Evolutionary conservation across 768 basidiomycete genomes (phyloP), one percentile per base, ranked within the genome.

Genomic region (Macrolepiota albuminosa): DNA sequence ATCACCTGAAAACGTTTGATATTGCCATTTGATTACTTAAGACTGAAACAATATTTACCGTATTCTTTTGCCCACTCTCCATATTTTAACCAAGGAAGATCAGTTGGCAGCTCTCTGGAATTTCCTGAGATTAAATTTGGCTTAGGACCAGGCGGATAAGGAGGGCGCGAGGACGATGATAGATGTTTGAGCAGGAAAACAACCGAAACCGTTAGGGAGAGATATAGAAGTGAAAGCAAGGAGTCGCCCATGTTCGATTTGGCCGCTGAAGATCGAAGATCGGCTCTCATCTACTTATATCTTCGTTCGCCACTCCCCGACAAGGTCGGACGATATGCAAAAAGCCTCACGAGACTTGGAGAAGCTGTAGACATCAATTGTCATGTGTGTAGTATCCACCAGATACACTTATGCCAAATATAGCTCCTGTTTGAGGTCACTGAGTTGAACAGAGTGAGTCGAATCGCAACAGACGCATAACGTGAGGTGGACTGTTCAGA

Each of bases 31-130:
- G 42, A 9, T n/a, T n/a, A 2, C 21, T 4, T 6, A 16, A 39
- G 24, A 11, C 18, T 24, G 2, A 26, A 46, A 24, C 3, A 14
- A 7, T 31, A 11, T 6, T 49, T 47, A 40, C 56, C 56, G 14
- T 57, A 57, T 39, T 57, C 34, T 21, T 57, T 57, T 7, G 56
- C 56, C 56, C 56, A 57, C 11, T 57, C 56, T 0, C 36, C n/a
- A 18, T 48, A 49, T n/a, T 11, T 57, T 7, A 57, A 21, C 56
- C 47, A 57, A 39, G 56, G 47, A 49, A 49, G 26, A 18, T 5
- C 26, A 4, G 26, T 39, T 2, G 56, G 56, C 3, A 57, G 36
- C 7, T 57, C 34, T 29, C 46, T 24, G 10, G 34, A 14, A n/a
- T 57, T 57, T 6, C 56, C 56, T 8, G 45, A 46, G 4, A 48